Evolutionary conservation across 495 filamentous ascomycete genomes (phyloP).

Genomic region (Daldinia vernicosa): DNA sequence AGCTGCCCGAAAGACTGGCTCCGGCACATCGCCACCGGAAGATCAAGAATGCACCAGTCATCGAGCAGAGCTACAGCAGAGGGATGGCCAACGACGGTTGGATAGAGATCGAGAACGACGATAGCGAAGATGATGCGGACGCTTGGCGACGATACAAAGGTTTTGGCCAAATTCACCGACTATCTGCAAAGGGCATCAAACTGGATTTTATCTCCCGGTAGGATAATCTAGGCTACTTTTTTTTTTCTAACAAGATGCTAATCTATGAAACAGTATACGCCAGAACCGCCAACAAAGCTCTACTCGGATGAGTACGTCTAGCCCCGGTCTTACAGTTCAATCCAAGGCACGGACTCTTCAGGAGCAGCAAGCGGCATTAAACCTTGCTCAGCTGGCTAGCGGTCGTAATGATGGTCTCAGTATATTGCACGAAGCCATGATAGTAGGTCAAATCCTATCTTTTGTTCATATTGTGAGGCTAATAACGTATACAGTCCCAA

Average conservation of each 20-base stretch:
- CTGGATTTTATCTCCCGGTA: constrained; percentile 74
- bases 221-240: constrained; percentile 29
- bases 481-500: constrained; percentile 43
- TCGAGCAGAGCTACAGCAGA: constrained; percentile 60
- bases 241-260: constrained; percentile 18
- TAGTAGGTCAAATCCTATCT: constrained; percentile 48
- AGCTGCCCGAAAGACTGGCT: constrained; percentile 51
- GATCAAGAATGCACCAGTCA: constrained; percentile 59
- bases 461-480: constrained; percentile 18
- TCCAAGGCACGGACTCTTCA: constrained; percentile 39
- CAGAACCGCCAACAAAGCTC: constrained; percentile 37
- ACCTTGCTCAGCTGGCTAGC: constrained; percentile 59
- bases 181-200: constrained; percentile 79
- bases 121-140: constrained; percentile 58
- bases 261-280: constrained; percentile 42
- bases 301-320: constrained; percentile 24
- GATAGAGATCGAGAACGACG: constrained; percentile 75
- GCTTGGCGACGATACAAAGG: constrained; percentile 54
- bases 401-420: constrained; percentile 44
- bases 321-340: constrained; percentile 31
- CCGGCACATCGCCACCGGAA: constrained; percentile 62
- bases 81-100: constrained; percentile 78
- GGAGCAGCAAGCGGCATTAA: constrained; percentile 65
- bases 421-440: constrained; percentile 53
- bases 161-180: constrained; percentile 69